Conservation (phyloP, 2,329 filamentous ascomycete genomes). For the Paraconiothyrium brasiliense region DNA sequence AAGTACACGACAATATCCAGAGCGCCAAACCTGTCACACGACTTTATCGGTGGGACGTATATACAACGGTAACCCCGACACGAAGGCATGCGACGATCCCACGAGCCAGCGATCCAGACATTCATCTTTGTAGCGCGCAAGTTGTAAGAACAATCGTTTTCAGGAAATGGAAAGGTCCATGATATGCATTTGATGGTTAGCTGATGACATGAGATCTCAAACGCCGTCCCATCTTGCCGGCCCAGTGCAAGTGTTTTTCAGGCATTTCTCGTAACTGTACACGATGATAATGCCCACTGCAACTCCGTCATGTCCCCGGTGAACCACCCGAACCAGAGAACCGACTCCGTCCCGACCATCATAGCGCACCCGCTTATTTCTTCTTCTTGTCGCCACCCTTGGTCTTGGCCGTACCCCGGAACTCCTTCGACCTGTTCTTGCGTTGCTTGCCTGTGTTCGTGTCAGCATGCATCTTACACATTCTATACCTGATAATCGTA, state of each 20-base stretch:
- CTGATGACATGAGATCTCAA: slow-evolving; percentile 48
- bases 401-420: slow-evolving; percentile 97
- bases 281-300: slow-evolving; percentile 48
- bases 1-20: neutral
- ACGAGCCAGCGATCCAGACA: neutral
- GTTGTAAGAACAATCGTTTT: slow-evolving; percentile 3
- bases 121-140: neutral
- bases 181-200: slow-evolving; percentile 53
- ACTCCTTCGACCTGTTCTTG: slow-evolving; percentile 99
- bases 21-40: neutral
- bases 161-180: slow-evolving; percentile 43
- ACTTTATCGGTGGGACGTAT: too few species aligned
- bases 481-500: slow-evolving; percentile 18
- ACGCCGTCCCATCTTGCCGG: slow-evolving; percentile 51
- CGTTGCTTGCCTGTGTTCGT: slow-evolving; percentile 89
- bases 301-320: slow-evolving; percentile 45
- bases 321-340: slow-evolving; percentile 44
- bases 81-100: too few species aligned
- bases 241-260: slow-evolving; percentile 50
- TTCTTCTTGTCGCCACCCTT: slow-evolving; percentile 93
- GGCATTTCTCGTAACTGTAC: slow-evolving; percentile 50
- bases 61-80: too few species aligned
- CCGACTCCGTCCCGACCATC: slow-evolving; percentile 42
- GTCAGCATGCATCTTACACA: slow-evolving; percentile 41
- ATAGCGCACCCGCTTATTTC: slow-evolving; percentile 54